Percentiles rank a stretch among this genome's conserved stretches.
phyloP scores from a whole-genome alignment of 2,329 filamentous ascomycete species.

The Salinomyces thailandicus region DNA sequence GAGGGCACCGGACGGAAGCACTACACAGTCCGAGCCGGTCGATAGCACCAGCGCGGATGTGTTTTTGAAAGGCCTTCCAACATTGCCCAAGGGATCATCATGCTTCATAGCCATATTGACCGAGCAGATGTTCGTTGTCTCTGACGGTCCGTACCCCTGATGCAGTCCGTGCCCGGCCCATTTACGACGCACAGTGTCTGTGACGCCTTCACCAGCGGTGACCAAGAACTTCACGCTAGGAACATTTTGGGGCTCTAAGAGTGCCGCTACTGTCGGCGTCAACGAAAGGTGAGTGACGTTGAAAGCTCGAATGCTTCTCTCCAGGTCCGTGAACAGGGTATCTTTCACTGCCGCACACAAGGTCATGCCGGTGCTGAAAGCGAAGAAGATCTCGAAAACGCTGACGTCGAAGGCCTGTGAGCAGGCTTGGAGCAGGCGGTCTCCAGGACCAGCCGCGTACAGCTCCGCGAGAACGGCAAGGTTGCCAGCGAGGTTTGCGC shows the following conservation, averaged over 20 bases:
- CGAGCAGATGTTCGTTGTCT: constrained; percentile 81
- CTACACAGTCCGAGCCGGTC: constrained; percentile 33
- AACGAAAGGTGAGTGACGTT: constrained; percentile 69
- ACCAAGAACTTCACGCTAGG: constrained; percentile 65
- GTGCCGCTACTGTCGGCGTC: constrained; percentile 71
- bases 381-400: constrained; percentile 82
- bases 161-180: constrained; percentile 62
- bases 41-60: constrained; percentile 61
- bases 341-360: constrained; percentile 68
- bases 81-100: constrained; percentile 56
- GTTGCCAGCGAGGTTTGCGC: constrained; percentile 66
- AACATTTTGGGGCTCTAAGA: constrained; percentile 58
- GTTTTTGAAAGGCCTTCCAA: constrained; percentile 65
- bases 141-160: constrained; percentile 76
- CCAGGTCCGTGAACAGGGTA: constrained; percentile 61
- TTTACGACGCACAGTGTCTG: constrained; percentile 54
- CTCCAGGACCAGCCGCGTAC: constrained; percentile 48
- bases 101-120: constrained; percentile 51
- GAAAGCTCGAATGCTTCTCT: constrained; percentile 53
- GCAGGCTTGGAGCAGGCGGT: constrained; percentile 68
- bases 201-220: constrained; percentile 72
- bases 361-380: constrained; percentile 68
- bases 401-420: constrained; percentile 81
- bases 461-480: constrained; percentile 54
- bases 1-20: constrained; percentile 58